These are phyloP conservation scores for Casuarina cunninghamiana DNA, from an alignment of 306 rosid genomes.

Conservation along the genomic window DNA sequence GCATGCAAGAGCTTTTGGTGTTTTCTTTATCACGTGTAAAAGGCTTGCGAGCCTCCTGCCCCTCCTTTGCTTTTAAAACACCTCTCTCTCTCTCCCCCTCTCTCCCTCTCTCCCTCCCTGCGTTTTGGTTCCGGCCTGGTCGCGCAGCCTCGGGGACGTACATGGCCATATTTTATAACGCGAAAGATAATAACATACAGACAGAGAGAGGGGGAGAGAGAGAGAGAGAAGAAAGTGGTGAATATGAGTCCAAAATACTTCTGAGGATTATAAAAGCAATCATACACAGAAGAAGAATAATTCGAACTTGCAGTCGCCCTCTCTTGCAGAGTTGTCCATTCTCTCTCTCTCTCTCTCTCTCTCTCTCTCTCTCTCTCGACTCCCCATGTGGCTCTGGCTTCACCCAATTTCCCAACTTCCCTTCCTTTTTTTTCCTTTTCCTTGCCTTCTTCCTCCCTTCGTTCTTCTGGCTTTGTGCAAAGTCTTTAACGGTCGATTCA, in stretches of 20 bases:
- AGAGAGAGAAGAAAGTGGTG: constrained; percentile 25
- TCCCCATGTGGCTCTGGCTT: constrained; percentile 24
- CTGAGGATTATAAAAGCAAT: constrained; percentile 66
- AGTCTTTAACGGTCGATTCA: constrained; percentile 51
- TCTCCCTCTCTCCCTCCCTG: constrained; percentile 15
- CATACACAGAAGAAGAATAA: constrained; percentile 86
- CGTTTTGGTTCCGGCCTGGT: constrained; percentile 39
- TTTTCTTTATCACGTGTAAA: constrained; percentile 79
- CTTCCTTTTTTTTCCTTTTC: neutral
- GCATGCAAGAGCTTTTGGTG: constrained; percentile 84
- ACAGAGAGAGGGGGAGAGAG: neutral
- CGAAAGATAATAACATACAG: neutral
- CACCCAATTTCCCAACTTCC: constrained; percentile 18
- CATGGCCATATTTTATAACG: constrained; percentile 26
- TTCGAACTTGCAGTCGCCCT: constrained; percentile 80
- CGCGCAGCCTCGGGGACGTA: constrained; percentile 72
- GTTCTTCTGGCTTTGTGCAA: constrained; percentile 16
- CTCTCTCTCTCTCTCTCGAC: constrained; percentile 17
- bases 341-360: neutral
- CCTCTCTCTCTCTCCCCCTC: constrained; percentile 11
- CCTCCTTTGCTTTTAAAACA: constrained; percentile 31
- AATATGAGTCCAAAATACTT: constrained; percentile 59
- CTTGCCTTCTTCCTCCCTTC: neutral
- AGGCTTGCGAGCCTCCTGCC: constrained; percentile 41
- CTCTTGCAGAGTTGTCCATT: constrained; percentile 56